Evolutionary conservation across 148 eudicot genomes (phyloP).

Genomic region (Rhododendron ovatum): DNA sequence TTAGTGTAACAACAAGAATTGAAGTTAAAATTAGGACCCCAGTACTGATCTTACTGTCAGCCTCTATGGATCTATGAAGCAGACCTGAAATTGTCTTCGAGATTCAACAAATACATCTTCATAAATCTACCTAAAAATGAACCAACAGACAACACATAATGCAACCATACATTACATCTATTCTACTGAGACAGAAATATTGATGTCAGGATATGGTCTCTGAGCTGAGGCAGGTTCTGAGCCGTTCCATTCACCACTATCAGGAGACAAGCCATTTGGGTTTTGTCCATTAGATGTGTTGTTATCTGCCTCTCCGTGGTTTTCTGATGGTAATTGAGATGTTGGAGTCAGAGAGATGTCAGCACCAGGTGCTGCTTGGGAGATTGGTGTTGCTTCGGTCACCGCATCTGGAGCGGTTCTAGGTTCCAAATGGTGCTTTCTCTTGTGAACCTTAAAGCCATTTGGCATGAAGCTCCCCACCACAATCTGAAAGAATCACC

Average conservation of each 20-base stretch:
- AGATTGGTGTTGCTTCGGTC: constrained; percentile 38
- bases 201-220: constrained; percentile 36
- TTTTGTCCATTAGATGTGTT: constrained; percentile 28
- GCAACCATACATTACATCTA: constrained; percentile 6
- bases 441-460: constrained; percentile 32
- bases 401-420: constrained; percentile 17
- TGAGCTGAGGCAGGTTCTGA: constrained; percentile 21
- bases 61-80: constrained; percentile 7
- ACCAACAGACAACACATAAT: neutral
- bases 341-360: constrained; percentile 5
- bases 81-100: constrained; percentile 5
- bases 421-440: constrained; percentile 33
- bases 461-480: constrained; percentile 55
- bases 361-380: constrained; percentile 29
- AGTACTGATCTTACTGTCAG: neutral
- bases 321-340: constrained; percentile 18
- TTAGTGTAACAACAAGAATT: constrained; percentile 3
- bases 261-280: constrained; percentile 31
- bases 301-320: constrained; percentile 35
- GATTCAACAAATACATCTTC: neutral
- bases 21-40: constrained; percentile 6
- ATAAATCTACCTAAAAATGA: neutral
- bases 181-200: constrained; percentile 25
- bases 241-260: constrained; percentile 26
- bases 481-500: constrained; percentile 37